phyloP scores from a whole-genome alignment of 306 rosid species.

The Pachyrhizus erosus region DNA sequence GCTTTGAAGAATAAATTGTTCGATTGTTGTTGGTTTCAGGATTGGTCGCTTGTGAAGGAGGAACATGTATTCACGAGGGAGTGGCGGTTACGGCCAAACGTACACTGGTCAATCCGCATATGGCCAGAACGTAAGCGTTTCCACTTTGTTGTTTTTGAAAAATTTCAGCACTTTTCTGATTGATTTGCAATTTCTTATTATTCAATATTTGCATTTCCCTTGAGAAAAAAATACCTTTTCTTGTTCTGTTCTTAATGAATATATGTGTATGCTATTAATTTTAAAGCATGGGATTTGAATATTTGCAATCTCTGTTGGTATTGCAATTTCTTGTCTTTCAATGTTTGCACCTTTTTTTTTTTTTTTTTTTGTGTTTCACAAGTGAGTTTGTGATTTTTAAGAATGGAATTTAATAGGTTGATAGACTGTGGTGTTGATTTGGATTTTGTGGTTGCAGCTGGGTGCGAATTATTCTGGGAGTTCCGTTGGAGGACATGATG shows the following conservation, averaged over 20 bases:
- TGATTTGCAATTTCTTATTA: not conserved
- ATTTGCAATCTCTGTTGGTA: not conserved
- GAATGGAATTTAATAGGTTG: not conserved
- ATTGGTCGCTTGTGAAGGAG: slow-evolving; percentile 46
- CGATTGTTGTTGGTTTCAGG: slow-evolving; percentile 35
- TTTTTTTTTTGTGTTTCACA: not conserved
- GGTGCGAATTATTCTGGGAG: slow-evolving; percentile 74
- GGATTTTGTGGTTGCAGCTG: slow-evolving; percentile 52
- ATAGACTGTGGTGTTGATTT: slow-evolving; percentile 25
- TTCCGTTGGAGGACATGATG: slow-evolving; percentile 85
- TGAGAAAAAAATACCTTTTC: too few species aligned
- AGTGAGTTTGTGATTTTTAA: not conserved
- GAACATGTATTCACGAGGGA: slow-evolving; percentile 86
- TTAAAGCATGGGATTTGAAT: not conserved
- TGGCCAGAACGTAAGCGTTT: slow-evolving; percentile 68
- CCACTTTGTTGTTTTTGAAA: not conserved
- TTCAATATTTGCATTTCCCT: not conserved
- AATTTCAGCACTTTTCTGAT: not conserved
- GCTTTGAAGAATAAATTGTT: not conserved
- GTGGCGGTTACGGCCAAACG: slow-evolving; percentile 84
- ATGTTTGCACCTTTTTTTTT: not conserved
- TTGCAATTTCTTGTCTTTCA: not conserved
- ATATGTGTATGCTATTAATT: not conserved
- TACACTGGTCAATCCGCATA: slow-evolving; percentile 84
- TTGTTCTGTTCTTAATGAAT: not conserved